These are phyloP conservation scores for Phaeosphaeriaceae sp. DNA, from an alignment of 2,329 filamentous ascomycete genomes.

Conservation along the genomic window DNA sequence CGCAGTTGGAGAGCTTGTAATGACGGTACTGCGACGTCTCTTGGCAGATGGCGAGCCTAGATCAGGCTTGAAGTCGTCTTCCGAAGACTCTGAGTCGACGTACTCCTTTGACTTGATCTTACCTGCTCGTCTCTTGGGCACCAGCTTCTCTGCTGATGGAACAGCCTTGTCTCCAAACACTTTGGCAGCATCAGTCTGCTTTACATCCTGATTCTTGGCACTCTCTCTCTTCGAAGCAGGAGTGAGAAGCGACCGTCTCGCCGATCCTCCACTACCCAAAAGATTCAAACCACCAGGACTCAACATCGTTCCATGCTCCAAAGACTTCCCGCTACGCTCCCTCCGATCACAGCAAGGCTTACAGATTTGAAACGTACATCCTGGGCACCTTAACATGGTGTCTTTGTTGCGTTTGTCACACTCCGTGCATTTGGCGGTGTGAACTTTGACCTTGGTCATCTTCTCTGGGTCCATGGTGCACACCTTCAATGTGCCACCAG, in stretches of 20 bases:
- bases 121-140: conserved; percentile 9
- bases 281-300: neutral
- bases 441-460: conserved; percentile 32
- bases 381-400: conserved; percentile 40
- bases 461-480: conserved; percentile 29
- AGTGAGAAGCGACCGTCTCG: neutral
- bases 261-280: neutral
- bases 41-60: conserved; percentile 10
- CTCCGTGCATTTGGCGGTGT: conserved; percentile 47
- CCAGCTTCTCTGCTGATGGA: neutral
- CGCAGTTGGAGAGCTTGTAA: conserved; percentile 12
- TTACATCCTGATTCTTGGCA: neutral
- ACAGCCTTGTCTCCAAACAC: neutral
- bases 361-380: conserved; percentile 45
- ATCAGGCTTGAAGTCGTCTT: conserved; percentile 13
- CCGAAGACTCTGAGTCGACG: conserved; percentile 8
- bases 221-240: neutral
- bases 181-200: neutral
- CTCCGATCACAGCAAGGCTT: conserved; percentile 30
- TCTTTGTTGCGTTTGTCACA: conserved; percentile 43
- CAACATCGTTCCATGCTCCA: conserved; percentile 33
- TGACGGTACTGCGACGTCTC: conserved; percentile 14
- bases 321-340: conserved; percentile 11
- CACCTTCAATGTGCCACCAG: conserved; percentile 5
- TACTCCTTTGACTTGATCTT: conserved; percentile 2